Base-by-base conservation (phyloP, 371 early-diverging fungal genomes). In the Homolaphlyctis polyrhiza region DNA sequence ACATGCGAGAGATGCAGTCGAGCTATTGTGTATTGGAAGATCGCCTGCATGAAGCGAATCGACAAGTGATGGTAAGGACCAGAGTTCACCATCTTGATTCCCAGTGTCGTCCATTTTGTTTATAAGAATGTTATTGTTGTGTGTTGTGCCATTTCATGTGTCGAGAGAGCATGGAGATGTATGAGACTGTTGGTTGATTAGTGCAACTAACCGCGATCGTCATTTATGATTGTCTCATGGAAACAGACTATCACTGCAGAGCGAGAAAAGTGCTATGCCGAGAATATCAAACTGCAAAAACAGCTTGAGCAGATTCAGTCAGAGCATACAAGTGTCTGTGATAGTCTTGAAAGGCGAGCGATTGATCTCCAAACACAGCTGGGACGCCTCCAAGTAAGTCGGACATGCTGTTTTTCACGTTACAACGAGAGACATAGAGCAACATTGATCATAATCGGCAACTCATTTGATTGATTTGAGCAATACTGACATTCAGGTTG, bases 11-110 rank as follows among this genome's bases (percentile, higher is more conserved):
- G n/a, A 25, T 71, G 18, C 68, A 63, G 25, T 29, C 55, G 1
- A 63, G 58, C 43, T 66, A 63, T 30, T 49, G 67, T 14, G 58
- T 65, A 25, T 47, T 71, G 25, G 71, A 71, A 33, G 58, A 71
- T 25, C 59, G 63, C 29, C 49, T 71, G 30, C 32, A 64, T 21
- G 43, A 50, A 3, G 64, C 71, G 35, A 67, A 65, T 39, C 58
- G 68, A 13, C 48, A 57, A 5, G 33, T 63, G 21, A 35, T 47
- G 48, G 71, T 65, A 43, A 27, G 49, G 27, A 27, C 14, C 45
- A n/a, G n/a, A n/a, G n/a, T n/a, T n/a, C n/a, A n/a, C n/a, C n/a
- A n/a, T n/a, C n/a, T n/a, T n/a, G n/a, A n/a, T n/a, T n/a, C n/a
- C n/a, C n/a, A n/a, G n/a, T n/a, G n/a, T n/a, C n/a, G n/a, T n/a